Base-by-base conservation (phyloP, 495 filamentous ascomycete genomes). In the Cercophora newfieldiana region DNA sequence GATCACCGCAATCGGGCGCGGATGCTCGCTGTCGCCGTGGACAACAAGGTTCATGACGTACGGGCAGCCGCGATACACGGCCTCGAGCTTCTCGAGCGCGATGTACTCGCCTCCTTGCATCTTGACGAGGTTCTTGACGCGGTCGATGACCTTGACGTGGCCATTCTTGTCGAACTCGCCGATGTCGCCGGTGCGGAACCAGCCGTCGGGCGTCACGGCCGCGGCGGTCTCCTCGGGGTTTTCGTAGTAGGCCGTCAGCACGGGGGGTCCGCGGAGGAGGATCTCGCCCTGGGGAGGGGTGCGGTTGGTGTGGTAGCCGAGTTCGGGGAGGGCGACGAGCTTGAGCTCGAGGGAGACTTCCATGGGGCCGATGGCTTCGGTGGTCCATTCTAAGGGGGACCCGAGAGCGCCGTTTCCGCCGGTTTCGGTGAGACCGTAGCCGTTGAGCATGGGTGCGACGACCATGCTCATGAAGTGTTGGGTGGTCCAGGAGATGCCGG, bases 141-240 rank as follows among this genome's bases (percentile, higher is more conserved):
- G 92, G 75, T 97, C 94, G 69, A 97, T 88, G 75, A 97, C 89
- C 63, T 85, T 83, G 75, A 97, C 86, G 69, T 94, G 90, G 67
- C 94, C 94, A 54, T 87, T 78, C 24, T 85, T 81, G 71, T 94
- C 90, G 33, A 97, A 79, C 25, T 83, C 82, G 71, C 87, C 89
- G 44, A 97, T 91, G 66, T 97, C 94, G 10, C 94, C 94, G 0
- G 94, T 96, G 50, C 87, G 86, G 84, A 97, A 96, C 94, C 94
- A 97, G 53, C 94, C 94, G 65, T 97, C 94, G 44, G 87, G 77
- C 0, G 91, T 89, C 37, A 96, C 81, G 7, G 89, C 90, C 76
- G 91, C 91, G 56, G 82, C 80, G 6, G 94, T 97, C 75, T 96
- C 91, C 30, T 90, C 91, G 2, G 88, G 84, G 75, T 94, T 91